A percentile compares a stretch with the other conserved stretches of the same genome.
phyloP scores from a whole-genome alignment of 768 basidiomycete genomes.

The Clitopilus passeckerianus region DNA sequence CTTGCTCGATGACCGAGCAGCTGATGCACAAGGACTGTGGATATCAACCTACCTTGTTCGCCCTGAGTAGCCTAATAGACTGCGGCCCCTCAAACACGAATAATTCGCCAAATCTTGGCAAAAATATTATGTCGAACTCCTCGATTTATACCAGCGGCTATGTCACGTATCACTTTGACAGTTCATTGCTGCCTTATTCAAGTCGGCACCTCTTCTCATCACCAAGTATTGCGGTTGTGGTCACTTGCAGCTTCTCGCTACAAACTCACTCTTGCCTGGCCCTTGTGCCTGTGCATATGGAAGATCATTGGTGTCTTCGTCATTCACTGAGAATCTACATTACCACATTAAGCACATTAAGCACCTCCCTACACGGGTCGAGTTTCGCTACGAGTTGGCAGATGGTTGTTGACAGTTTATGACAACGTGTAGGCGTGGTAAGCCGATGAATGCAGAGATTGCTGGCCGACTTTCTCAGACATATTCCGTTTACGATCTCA shows the following conservation, averaged over 20 bases:
- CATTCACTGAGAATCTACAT: not conserved
- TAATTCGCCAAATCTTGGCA: not conserved
- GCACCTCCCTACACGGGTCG: not conserved
- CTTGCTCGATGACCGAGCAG: not conserved
- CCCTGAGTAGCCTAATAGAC: not conserved
- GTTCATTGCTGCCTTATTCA: not conserved
- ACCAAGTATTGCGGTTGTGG: not conserved
- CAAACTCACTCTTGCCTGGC: not conserved
- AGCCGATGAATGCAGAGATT: not conserved
- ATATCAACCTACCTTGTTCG: not conserved
- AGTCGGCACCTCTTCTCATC: too few species aligned
- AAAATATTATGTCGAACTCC: not conserved
- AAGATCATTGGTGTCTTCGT: not conserved
- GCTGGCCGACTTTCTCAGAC: not conserved
- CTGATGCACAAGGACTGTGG: not conserved
- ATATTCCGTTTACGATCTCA: not conserved
- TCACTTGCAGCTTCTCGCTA: not conserved
- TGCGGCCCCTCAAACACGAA: not conserved
- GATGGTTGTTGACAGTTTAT: not conserved
- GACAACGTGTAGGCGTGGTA: not conserved
- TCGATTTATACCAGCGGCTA: not conserved
- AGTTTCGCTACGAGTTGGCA: not conserved
- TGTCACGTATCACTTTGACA: not conserved
- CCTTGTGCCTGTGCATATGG: conserved; percentile 8
- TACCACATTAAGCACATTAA: not conserved